Evolutionary conservation across 371 early-diverging fungal species (phyloP).

Genomic region (Rhizopus arrhizus): DNA sequence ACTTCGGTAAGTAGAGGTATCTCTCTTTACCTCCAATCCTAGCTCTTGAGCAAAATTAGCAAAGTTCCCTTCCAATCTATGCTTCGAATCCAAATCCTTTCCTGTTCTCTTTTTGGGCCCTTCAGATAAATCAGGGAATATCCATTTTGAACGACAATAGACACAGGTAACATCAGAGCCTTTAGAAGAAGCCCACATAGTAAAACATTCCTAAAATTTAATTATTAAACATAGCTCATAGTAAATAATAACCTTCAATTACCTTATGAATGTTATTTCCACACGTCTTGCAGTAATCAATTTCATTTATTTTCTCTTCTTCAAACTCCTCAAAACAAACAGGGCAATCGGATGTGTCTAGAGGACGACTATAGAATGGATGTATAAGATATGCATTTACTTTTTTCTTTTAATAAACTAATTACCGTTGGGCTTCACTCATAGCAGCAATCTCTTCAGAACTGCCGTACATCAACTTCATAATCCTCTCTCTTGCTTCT

Average conservation of each 20-base stretch:
- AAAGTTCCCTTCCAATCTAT: slow-evolving; percentile 19
- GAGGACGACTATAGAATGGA: slow-evolving; percentile 27
- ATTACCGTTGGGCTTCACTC: slow-evolving; percentile 10
- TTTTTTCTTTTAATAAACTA: not conserved
- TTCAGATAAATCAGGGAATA: not conserved
- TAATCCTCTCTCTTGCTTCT: slow-evolving; percentile 14
- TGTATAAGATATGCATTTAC: not conserved
- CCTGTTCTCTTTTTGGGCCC: slow-evolving; percentile 4
- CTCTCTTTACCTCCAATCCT: slow-evolving; percentile 27
- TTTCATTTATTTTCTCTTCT: slow-evolving; percentile 18
- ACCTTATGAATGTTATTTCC: slow-evolving; percentile 46
- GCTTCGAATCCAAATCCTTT: slow-evolving; percentile 1
- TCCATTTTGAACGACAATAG: slow-evolving; percentile 42
- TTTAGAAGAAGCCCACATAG: slow-evolving; percentile 27
- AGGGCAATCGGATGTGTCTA: slow-evolving; percentile 44
- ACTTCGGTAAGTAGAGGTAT: slow-evolving; percentile 16
- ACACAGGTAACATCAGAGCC: slow-evolving; percentile 36
- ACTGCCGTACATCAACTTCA: not conserved
- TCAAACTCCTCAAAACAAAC: slow-evolving; percentile 46
- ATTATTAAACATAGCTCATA: not conserved
- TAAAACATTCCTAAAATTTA: slow-evolving; percentile 26
- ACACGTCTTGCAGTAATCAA: slow-evolving; percentile 35
- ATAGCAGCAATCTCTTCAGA: not conserved
- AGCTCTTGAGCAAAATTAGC: slow-evolving; percentile 33
- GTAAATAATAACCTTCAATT: not conserved